phyloP scores from a whole-genome alignment of 1,139 yeast genomes.

The Taiozyma sp. region DNA sequence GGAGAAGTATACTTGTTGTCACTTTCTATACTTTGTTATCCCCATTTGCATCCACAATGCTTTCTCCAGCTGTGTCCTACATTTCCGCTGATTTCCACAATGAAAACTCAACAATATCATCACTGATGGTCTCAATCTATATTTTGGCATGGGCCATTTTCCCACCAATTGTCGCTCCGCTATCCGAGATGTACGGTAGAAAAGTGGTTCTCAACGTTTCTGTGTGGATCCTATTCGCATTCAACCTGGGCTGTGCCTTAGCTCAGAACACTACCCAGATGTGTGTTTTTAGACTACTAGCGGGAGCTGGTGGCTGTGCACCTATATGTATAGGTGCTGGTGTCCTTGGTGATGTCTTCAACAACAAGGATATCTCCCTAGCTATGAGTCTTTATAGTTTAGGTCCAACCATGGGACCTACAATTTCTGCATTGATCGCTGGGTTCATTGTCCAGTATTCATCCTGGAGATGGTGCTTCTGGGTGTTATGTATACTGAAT shows the following conservation, averaged over 20 bases:
- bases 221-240: conserved; percentile 43
- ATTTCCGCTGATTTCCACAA: conserved; percentile 41
- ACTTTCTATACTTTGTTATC: conserved; percentile 48
- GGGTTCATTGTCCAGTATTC: conserved; percentile 45
- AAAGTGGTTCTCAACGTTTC: conserved; percentile 44
- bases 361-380: conserved; percentile 43
- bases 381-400: conserved; percentile 57
- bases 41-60: conserved; percentile 54
- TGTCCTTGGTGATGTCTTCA: conserved; percentile 56
- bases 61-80: conserved; percentile 49
- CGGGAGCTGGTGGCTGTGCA: conserved; percentile 63
- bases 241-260: conserved; percentile 55
- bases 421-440: conserved; percentile 44
- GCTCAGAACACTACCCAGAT: conserved; percentile 48
- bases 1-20: conserved; percentile 42
- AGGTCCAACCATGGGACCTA: conserved; percentile 59
- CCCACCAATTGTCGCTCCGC: conserved; percentile 55
- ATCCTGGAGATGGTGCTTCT: conserved; percentile 58
- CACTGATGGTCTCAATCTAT: conserved; percentile 53
- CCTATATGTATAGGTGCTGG: conserved; percentile 72
- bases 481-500: conserved; percentile 50
- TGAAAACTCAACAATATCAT: conserved; percentile 32
- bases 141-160: conserved; percentile 59
- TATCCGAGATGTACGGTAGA: conserved; percentile 57
- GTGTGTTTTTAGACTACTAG: conserved; percentile 51